A percentile compares a stretch with the other conserved stretches of the same genome.
Evolutionary conservation across 1,284 basidiomycete species (phyloP).

Genomic region (Fomitiporia mediterranea): DNA sequence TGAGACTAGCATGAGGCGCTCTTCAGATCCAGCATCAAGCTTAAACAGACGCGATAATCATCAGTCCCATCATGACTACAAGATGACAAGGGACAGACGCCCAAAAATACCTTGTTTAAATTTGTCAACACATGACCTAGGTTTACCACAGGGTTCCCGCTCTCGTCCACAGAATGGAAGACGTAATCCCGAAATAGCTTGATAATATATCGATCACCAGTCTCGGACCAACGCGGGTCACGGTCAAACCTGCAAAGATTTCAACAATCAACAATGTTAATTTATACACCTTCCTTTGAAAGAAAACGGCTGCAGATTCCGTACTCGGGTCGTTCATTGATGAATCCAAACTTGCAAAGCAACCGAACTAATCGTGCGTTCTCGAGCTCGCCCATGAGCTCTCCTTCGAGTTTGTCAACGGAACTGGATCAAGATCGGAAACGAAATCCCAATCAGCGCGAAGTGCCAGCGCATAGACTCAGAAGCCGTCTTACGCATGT

Average conservation of each 20-base stretch:
- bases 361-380: conserved; percentile 92
- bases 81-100: not conserved
- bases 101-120: conserved; percentile 72
- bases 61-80: conserved; percentile 4
- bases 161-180: conserved; percentile 94
- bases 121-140: conserved; percentile 87
- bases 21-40: conserved; percentile 91
- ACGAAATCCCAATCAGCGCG: conserved; percentile 3
- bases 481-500: conserved; percentile 53
- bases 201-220: conserved; percentile 96
- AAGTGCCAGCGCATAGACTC: not conserved
- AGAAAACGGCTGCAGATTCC: conserved; percentile 30
- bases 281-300: not conserved
- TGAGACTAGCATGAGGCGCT: conserved; percentile 91
- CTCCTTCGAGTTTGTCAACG: conserved; percentile 78
- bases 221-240: conserved; percentile 96
- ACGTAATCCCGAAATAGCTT: conserved; percentile 98
- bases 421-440: conserved; percentile 44
- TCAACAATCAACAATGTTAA: not conserved
- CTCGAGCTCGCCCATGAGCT: conserved; percentile 90
- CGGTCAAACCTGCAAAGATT: conserved; percentile 72
- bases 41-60: conserved; percentile 29
- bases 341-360: conserved; percentile 94
- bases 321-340: conserved; percentile 97
- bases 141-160: conserved; percentile 87